Evolutionary conservation across 768 basidiomycete species (phyloP).

Genomic region (Lactarius akahatsu): DNA sequence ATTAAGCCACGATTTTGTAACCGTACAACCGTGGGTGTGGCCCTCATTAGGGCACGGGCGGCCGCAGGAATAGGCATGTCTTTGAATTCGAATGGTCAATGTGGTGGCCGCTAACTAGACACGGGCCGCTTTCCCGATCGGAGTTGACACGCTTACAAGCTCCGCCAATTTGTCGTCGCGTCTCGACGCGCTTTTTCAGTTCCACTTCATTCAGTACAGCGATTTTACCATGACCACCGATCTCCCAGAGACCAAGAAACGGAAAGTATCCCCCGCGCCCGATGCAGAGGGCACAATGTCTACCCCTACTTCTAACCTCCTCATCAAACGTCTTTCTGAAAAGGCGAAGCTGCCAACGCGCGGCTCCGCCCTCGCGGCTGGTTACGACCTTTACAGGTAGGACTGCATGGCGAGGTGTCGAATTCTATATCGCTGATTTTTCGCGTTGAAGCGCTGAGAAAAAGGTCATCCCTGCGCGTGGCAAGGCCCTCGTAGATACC

Average conservation of each 20-base stretch:
- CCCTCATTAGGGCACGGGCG: conserved; percentile 46
- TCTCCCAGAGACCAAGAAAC: conserved; percentile 47
- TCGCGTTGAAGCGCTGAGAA: conserved; percentile 65
- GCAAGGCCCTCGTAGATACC: conserved; percentile 89
- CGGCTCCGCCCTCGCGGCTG: conserved; percentile 84
- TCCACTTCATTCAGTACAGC: neutral
- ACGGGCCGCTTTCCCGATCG: conserved; percentile 9
- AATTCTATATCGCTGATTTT: neutral
- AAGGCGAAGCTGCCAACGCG: conserved; percentile 84
- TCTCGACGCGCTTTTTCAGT: neutral
- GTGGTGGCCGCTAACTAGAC: too few species aligned
- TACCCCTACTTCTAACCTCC: conserved; percentile 52
- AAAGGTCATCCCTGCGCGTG: conserved; percentile 80
- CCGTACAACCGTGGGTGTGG: conserved; percentile 49
- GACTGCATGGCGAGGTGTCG: conserved; percentile 23
- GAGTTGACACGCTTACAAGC: conserved; percentile 25
- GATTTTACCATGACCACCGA: conserved; percentile 18
- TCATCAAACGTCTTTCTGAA: conserved; percentile 82
- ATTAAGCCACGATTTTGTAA: conserved; percentile 67
- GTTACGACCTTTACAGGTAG: conserved; percentile 95
- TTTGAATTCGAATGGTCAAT: neutral
- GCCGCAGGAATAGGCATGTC: conserved; percentile 38
- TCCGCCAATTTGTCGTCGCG: conserved; percentile 2
- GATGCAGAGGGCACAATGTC: conserved; percentile 33
- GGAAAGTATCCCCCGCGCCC: conserved; percentile 51